Evolutionary conservation across 345 rosid species (phyloP).

Genomic region (Dovyalis caffra): DNA sequence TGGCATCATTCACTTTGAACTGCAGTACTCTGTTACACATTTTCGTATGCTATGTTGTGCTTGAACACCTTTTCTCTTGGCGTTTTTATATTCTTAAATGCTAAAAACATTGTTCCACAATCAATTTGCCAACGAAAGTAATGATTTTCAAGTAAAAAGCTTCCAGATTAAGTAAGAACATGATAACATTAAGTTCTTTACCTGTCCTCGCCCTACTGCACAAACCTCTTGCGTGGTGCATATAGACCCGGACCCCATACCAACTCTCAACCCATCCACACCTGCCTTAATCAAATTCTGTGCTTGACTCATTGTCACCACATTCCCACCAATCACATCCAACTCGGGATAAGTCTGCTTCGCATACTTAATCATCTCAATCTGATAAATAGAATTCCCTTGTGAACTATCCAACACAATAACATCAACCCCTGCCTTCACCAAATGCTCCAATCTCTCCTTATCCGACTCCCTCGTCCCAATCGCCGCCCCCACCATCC

Average conservation of each 20-base stretch:
- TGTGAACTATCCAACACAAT: constrained; percentile 89
- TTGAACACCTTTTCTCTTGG: not conserved
- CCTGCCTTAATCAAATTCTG: constrained; percentile 82
- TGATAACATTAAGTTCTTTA: constrained; percentile 22
- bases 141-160: not conserved
- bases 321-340: constrained; percentile 91
- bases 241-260: constrained; percentile 96
- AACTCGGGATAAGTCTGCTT: constrained; percentile 64
- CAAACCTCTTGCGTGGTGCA: constrained; percentile 98
- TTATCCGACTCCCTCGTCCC: constrained; percentile 82
- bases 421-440: constrained; percentile 64
- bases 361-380: constrained; percentile 78
- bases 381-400: constrained; percentile 83
- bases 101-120: not conserved
- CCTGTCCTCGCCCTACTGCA: constrained; percentile 97
- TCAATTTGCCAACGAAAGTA: not conserved
- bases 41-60: not conserved
- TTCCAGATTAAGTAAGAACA: not conserved
- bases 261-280: constrained; percentile 81
- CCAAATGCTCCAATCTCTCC: constrained; percentile 75
- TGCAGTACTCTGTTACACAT: not conserved
- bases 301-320: constrained; percentile 82
- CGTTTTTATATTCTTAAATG: not conserved
- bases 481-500: constrained; percentile 92
- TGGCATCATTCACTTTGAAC: not conserved